Evolutionary conservation across 129 eudicot species (phyloP), one percentile per base, ranked within the genome.

Genomic region (Kitagawia praeruptora): DNA sequence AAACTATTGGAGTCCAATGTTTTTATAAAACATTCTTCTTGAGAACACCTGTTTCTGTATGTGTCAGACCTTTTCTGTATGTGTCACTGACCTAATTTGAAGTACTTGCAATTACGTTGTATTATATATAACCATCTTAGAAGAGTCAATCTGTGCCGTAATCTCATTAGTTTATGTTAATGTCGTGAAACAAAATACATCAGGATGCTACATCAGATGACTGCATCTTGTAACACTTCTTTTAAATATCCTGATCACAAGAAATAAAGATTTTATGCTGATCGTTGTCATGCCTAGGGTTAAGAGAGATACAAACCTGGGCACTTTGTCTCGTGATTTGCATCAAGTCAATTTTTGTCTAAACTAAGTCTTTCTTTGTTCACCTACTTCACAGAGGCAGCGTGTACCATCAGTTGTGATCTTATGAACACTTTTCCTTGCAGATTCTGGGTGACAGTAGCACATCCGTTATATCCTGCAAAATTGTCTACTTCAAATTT

Each of bases 371-470:
- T n/a, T n/a, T n/a, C n/a, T n/a, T n/a, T 13, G 31, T 58, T 38
- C 37, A 61, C 48, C 37, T 80, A 48, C 31, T 45, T 54, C 4
- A 41, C 15, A 10, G 66, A 21, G 9, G 44, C 51, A 19, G 3
- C 25, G 75, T 69, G 42, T 76, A 70, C 44, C 42, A 79, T 73
- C 28, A 37, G 47, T 37, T 31, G 11, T 37, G 42, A 70, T 73
- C 56, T 53, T 23, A 9, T 34, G 83, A 75, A 41, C 76, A 77
- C 41, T 73, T 79, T 61, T 61, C 61, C 61, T 75, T 46, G 93
- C 91, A 95, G 99, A 70, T 95, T 92, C 81, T 95, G 96, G 95
- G 83, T 81, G 85, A 84, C 90, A 2, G 78, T 86, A 79, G 91
- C 88, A 76, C 87, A 90, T 80, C 97, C 96, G 76, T 80, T 90